Evolutionary conservation across 805 yeast species (phyloP), one percentile per base, ranked within the genome.

Genomic region (Brettanomyces sp.): DNA sequence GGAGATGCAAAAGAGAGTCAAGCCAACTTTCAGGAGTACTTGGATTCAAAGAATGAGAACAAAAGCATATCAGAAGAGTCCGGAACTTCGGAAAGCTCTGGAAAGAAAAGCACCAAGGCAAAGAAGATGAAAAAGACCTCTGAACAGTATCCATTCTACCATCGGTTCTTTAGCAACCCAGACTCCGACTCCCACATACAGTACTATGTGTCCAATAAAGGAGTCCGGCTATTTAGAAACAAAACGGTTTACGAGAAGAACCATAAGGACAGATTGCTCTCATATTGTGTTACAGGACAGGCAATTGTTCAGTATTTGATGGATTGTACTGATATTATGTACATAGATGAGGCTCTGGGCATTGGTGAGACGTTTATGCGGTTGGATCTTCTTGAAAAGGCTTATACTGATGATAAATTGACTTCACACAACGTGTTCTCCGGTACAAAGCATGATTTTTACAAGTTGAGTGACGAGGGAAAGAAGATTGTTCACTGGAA

Each of bases 231-330:
- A 3, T 77, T 76, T 52, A 58, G 68, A 39, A 57, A 73, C 41
- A 70, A 69, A 47, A 30, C 44, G 4, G 36, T 56, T 13, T 47
- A 43, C 24, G 25, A 36, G 24, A 7, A 52, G 48, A 25, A 55
- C 46, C 12, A 42, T 32, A 45, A 52, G 55, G 5, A 70, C 73
- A 48, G 12, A 9, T 46, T 51, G 4, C 56, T 72, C 2, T 64
- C 69, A n/a, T 72, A 70, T 53, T 73, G 79, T 45, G 72, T 86
- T 50, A 73, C 85, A 1, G 95, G 96, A 0, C 84, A 84, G 54
- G 83, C 93, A 0, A 67, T 83, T 0, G 74, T 80, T 63, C 96
- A 89, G 56, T 91, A 96, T 95, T 56, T 91, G 5, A 72, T 83
- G 77, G 98, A 91, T 51, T 89, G 96, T 57, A 85, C 96, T 1